Percentiles rank a stretch among this genome's conserved stretches.
Evolutionary conservation across 768 basidiomycete genomes (phyloP).

Genomic region (Exidia glandulosa): DNA sequence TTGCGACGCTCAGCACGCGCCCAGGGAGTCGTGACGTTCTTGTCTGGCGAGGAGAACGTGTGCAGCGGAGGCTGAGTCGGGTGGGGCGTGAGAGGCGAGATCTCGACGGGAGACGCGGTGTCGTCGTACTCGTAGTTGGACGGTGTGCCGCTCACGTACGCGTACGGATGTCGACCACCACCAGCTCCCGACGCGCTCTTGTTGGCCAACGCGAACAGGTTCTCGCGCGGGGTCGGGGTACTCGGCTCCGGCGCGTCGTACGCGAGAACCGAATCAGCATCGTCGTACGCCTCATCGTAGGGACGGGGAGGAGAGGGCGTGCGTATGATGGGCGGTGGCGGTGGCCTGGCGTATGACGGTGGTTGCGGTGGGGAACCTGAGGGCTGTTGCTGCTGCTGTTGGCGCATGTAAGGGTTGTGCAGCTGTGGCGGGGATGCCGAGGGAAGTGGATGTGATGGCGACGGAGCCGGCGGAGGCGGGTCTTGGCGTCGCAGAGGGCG

Average conservation of each 20-base stretch:
- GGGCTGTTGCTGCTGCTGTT: not conserved
- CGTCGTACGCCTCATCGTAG: not conserved
- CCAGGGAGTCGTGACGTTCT: too few relatives aligned
- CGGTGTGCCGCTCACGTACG: not conserved
- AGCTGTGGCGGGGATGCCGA: slow-evolving; percentile 1
- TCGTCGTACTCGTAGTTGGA: not conserved
- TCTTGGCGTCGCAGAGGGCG: slow-evolving; percentile 44
- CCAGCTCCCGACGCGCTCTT: not conserved
- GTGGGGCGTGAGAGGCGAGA: not conserved
- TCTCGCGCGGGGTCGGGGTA: not conserved
- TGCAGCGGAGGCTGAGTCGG: not conserved
- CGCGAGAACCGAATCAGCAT: not conserved
- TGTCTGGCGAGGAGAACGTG: not conserved
- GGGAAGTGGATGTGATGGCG: slow-evolving; percentile 13
- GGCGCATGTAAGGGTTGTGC: slow-evolving; percentile 2
- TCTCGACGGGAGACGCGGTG: not conserved
- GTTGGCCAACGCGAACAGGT: not conserved
- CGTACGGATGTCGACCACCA: not conserved
- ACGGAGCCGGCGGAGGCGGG: slow-evolving; percentile 30
- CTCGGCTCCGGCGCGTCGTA: too few relatives aligned
- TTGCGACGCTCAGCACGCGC: not conserved
- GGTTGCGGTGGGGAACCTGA: not conserved
- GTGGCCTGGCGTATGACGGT: not conserved
- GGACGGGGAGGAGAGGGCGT: not conserved
- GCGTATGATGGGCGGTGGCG: not conserved